Evolutionary conservation across 208 protist genomes (phyloP), one percentile per base, ranked within the genome.

Genomic region (Acanthamoeba rhysodes): DNA sequence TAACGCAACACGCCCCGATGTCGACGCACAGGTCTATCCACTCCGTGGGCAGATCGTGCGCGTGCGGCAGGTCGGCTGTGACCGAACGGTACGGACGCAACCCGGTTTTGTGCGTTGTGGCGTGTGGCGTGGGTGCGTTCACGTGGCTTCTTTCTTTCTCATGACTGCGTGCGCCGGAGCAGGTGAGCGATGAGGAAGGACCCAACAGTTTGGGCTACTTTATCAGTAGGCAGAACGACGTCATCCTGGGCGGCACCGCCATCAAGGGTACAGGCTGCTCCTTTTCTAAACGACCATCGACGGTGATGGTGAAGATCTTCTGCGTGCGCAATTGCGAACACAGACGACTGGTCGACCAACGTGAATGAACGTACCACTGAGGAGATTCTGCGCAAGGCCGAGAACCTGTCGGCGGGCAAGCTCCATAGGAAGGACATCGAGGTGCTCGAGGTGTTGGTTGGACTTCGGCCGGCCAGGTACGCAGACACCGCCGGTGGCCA

Each of bases 221-320:
- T 7, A 85, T 85, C 41, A 85, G 76, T 8, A 10, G 76, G 41
- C 32, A 85, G 41, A 50, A 85, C 41, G 76, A 85, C 76, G 55
- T 85, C 76, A 85, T 85, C 24, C 45, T 85, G 29, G 76, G 76
- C 10, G 76, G 76, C 76, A 85, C 76, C 24, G 76, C 76, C 66
- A 72, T 72, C 66, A 72, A 72, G 22, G 66, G 66, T n/a, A n/a
- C n/a, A n/a, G n/a, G n/a, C n/a, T n/a, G n/a, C n/a, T n/a, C n/a
- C n/a, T n/a, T n/a, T n/a, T n/a, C n/a, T n/a, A n/a, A n/a, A n/a
- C n/a, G n/a, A n/a, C n/a, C n/a, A n/a, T n/a, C n/a, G n/a, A n/a
- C n/a, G n/a, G n/a, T n/a, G n/a, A n/a, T n/a, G n/a, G n/a, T n/a
- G n/a, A n/a, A n/a, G n/a, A n/a, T n/a, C n/a, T n/a, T n/a, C n/a